Conservation (phyloP, 2,329 filamentous ascomycete genomes). For the Ilyonectria sp. region DNA sequence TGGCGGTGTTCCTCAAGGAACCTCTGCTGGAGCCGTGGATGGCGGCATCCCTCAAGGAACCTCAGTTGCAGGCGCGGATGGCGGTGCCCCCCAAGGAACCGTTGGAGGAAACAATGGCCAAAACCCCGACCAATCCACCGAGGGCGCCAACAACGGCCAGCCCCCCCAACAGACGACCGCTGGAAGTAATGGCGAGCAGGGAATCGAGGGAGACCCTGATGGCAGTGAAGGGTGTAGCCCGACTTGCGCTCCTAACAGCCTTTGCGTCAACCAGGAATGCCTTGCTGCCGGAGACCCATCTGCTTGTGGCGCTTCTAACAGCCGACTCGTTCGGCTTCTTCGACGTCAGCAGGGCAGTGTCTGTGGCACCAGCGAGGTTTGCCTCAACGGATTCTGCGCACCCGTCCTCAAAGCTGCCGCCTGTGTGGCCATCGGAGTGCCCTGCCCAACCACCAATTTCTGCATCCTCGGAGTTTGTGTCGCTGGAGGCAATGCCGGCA, state of each 20-base stretch:
- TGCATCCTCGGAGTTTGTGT: slow-evolving; percentile 36
- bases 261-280: slow-evolving; percentile 31
- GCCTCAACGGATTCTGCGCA: slow-evolving; percentile 32
- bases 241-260: slow-evolving; percentile 8
- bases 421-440: slow-evolving; percentile 23
- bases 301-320: slow-evolving; percentile 17
- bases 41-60: not conserved
- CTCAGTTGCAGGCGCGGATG: not conserved
- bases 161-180: not conserved
- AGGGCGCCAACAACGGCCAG: not conserved
- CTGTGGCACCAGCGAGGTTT: slow-evolving; percentile 27
- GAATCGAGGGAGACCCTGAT: not conserved
- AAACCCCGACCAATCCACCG: not conserved
- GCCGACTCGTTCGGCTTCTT: slow-evolving; percentile 7
- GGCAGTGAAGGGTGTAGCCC: slow-evolving; percentile 18
- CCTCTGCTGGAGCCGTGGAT: not conserved
- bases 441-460: slow-evolving; percentile 32
- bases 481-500: slow-evolving; percentile 15
- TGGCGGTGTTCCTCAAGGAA: not conserved
- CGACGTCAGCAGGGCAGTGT: slow-evolving; percentile 21
- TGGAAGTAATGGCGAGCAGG: not conserved
- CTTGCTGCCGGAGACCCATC: slow-evolving; percentile 20
- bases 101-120: not conserved
- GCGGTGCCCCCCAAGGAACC: too few relatives aligned
- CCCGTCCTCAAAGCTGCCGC: slow-evolving; percentile 6